Evolutionary conservation across 2,329 filamentous ascomycete species (phyloP).

Genomic region (Apiospora koreana): DNA sequence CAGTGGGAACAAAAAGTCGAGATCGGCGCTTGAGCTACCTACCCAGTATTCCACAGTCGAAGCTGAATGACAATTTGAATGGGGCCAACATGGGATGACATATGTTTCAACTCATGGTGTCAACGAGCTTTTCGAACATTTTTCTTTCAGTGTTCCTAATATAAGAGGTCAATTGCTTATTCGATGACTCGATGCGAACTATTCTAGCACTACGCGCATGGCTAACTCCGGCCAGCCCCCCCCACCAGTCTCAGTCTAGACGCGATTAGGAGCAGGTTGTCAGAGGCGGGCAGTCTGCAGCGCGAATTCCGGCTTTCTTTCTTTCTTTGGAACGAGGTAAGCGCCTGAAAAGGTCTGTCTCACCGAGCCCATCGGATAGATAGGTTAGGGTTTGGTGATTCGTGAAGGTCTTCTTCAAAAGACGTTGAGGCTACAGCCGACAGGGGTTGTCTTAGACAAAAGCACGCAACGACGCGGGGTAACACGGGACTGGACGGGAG

Average conservation of each 20-base stretch:
- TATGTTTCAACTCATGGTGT: neutral
- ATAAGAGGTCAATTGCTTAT: too few relatives aligned
- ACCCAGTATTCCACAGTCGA: neutral
- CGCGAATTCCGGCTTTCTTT: neutral
- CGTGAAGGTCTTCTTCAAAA: neutral
- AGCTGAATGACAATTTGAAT: neutral
- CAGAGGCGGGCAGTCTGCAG: neutral
- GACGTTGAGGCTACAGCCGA: neutral
- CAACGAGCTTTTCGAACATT: neutral
- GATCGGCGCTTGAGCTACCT: neutral
- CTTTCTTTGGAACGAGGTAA: neutral
- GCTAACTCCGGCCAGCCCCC: neutral
- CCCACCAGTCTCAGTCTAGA: neutral
- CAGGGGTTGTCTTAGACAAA: constrained; percentile 1
- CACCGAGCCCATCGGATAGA: neutral
- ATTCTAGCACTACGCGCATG: neutral
- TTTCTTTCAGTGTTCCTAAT: too few relatives aligned
- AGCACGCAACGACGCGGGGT: constrained; percentile 1
- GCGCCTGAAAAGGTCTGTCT: neutral
- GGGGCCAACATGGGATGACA: neutral
- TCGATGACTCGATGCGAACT: neutral
- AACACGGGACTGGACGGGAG: neutral
- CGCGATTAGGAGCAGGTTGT: neutral
- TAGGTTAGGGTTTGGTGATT: too few relatives aligned
- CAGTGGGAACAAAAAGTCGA: neutral